Base-by-base conservation (phyloP, 257 asterid species). In the Salvia hispanica region DNA sequence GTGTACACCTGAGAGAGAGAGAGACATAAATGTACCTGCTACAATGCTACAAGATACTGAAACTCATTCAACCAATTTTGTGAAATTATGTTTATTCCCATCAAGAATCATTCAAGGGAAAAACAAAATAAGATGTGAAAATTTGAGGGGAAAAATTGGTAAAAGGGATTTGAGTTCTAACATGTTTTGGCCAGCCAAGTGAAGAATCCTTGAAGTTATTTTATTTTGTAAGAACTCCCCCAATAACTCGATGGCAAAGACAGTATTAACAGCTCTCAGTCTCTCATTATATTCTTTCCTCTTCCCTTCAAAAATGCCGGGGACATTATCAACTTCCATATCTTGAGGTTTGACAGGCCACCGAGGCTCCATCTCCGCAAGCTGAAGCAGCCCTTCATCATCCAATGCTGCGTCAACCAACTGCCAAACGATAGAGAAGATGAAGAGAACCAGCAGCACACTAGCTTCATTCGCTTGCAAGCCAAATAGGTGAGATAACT, bases 121-220 rank as follows among this genome's bases (percentile, higher is more conserved):
- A 37, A 48, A 3, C 4, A 46, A 58, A 21, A 46, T 18, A 37
- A 64, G 28, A 40, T 52, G 40, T 6, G 52, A 12, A 58, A 61
- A 47, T 56, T 9, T n/a, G 52, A 68, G 68, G 58, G 58, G 10
- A 67, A 72, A 62, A 47, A 54, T 51, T 12, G 15, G 21, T 40
- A 64, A 77, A 74, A 2, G 7, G 82, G 86, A 70, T 65, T 58
- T 64, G 73, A 79, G 82, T 77, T 68, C 98, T 85, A 56, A 93
- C 99, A 88, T 93, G 96, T 90, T 93, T 79, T 82, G 86, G 80
- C 94, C 88, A 45, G 90, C 99, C 95, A 93, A 77, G 85, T 78
- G 77, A 80, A 93, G 95, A 86, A 93, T 85, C 95, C 86, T 76
- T 71, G 89, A 87, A 80, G 96, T 93, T 54, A 73, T 86, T 81